Evolutionary conservation across 345 rosid genomes (phyloP), one percentile per base, ranked within the genome.

Genomic region (Cardamine chenopodiifolia): DNA sequence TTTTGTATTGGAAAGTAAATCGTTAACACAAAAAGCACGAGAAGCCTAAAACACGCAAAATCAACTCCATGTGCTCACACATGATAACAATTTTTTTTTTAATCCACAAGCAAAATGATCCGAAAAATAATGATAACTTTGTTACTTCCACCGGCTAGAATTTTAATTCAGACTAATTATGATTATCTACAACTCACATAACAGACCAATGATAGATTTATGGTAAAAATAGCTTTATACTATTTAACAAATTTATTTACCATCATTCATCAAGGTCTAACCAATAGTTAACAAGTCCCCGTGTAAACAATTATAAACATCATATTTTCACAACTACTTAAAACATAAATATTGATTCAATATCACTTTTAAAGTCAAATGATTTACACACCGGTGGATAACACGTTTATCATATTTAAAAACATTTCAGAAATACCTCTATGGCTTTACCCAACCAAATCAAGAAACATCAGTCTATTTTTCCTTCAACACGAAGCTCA

Each of bases 41-140:
- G 70, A 75, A 32, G 74, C 64, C 69, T 68, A 68, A 62, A 68
- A 74, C 79, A 75, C 74, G 74, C 79, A 42, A 61, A 69, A 61
- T 75, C 64, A 56, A 32, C 19, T 35, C 69, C 75, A 76, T 76
- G 70, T 76, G 75, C 75, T 15, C 42, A 62, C 80, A 76, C 64
- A 68, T 67, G 79, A 40, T 62, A 49, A n/a, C n/a, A n/a, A n/a
- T n/a, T n/a, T n/a, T n/a, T n/a, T n/a, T n/a, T n/a, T n/a, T n/a
- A n/a, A 56, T 8, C 15, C 20, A 58, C 29, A 35, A 61, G 25
- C 20, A 58, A 50, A 67, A 60, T 58, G 29, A 49, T 67, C 73
- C 67, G 54, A 75, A 55, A 48, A 32, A 49, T 59, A 60, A 68
- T 68, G 74, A 68, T 75, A 39, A 50, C 68, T 63, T 75, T 75